Percentiles rank a stretch among this genome's conserved stretches.
Conservation (phyloP, 2,329 filamentous ascomycete species). For the Penicillium hordei region DNA sequence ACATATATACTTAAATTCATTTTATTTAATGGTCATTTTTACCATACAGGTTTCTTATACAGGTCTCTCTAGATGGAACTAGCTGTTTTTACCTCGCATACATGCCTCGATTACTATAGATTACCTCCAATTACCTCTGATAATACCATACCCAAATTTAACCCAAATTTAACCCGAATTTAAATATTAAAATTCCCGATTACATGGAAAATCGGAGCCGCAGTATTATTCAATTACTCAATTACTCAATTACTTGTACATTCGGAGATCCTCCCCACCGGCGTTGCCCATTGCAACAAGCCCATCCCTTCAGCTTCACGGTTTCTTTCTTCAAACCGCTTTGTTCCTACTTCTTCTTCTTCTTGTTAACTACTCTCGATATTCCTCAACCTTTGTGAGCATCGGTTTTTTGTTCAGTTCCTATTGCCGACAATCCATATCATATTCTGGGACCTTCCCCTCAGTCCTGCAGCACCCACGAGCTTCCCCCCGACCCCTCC, state of each 20-base stretch:
- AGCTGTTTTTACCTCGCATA: not conserved
- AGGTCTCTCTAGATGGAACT: not conserved
- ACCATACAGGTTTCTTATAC: too few relatives aligned
- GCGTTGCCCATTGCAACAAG: slow-evolving; percentile 45
- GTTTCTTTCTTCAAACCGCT: slow-evolving; percentile 36
- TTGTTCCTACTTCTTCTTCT: slow-evolving; percentile 22
- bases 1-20: not conserved
- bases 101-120: not conserved
- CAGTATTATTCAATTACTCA: slow-evolving; percentile 11
- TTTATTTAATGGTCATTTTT: too few relatives aligned
- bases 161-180: too few relatives aligned
- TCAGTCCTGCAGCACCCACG: slow-evolving; percentile 20
- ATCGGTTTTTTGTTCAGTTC: slow-evolving; percentile 7
- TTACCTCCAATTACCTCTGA: not conserved
- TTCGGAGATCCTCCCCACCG: slow-evolving; percentile 41
- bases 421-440: not conserved
- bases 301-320: slow-evolving; percentile 41
- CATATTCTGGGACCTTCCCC: slow-evolving; percentile 5
- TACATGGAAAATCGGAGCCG: slow-evolving; percentile 1
- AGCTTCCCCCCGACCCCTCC: slow-evolving; percentile 23
- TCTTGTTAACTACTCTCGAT: slow-evolving; percentile 23
- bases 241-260: slow-evolving; percentile 6
- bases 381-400: slow-evolving; percentile 17
- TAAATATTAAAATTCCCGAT: slow-evolving; percentile 3
- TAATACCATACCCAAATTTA: too few relatives aligned